Conservation (phyloP, 768 basidiomycete species). For the Mycena haematopus region DNA sequence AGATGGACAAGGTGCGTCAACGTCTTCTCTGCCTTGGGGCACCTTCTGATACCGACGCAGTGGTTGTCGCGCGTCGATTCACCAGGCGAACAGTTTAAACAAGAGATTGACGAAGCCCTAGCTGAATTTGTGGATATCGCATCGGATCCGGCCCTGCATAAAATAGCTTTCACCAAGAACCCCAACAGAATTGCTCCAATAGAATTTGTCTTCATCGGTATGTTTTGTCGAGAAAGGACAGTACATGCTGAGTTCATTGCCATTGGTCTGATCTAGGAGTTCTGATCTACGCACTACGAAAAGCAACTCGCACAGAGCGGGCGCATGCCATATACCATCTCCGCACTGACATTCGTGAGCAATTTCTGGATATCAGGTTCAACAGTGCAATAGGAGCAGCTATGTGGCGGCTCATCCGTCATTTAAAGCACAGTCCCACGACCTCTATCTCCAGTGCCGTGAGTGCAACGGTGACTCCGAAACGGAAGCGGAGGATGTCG, state of each 20-base stretch:
- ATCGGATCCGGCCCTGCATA: conserved; percentile 27
- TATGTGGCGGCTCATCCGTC: conserved; percentile 63
- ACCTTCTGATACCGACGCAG: conserved; percentile 11
- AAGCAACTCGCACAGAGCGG: conserved; percentile 49
- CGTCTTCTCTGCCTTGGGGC: conserved; percentile 33
- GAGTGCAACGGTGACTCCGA: background rate
- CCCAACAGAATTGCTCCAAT: conserved; percentile 66
- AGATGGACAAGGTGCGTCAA: conserved; percentile 54
- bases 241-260: conserved; percentile 7
- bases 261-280: conserved; percentile 56
- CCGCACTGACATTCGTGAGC: conserved; percentile 42
- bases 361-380: conserved; percentile 69
- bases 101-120: conserved; percentile 59
- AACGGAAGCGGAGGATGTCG: conserved; percentile 30
- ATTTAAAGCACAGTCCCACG: conserved; percentile 42
- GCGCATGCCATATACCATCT: conserved; percentile 64
- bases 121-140: conserved; percentile 63
- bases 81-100: conserved; percentile 58
- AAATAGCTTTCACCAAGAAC: conserved; percentile 33
- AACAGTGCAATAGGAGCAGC: conserved; percentile 61
- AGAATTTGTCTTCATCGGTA: conserved; percentile 85
- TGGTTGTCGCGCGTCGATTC: conserved; percentile 50
- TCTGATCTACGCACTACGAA: conserved; percentile 62
- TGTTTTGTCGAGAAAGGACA: background rate
- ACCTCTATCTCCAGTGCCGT: conserved; percentile 32